phyloP scores from a whole-genome alignment of 192 early-diverging fungal species.

The Backusella luteola region DNA sequence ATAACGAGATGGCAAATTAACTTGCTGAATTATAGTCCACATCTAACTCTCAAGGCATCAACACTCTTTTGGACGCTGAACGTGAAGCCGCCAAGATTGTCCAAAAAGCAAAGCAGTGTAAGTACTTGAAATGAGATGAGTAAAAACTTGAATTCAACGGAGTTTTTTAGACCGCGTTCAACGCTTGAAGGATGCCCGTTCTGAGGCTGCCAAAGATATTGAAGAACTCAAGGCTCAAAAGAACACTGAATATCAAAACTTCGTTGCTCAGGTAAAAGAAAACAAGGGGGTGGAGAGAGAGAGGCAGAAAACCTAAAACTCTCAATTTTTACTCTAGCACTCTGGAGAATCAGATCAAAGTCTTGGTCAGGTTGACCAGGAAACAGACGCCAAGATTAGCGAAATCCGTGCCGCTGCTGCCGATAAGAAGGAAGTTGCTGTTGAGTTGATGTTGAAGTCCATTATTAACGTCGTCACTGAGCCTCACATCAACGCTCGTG shows the following conservation, averaged over 20 bases:
- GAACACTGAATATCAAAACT: slow-evolving; percentile 74
- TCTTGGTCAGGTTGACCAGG: slow-evolving; percentile 55
- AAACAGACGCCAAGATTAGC: slow-evolving; percentile 68
- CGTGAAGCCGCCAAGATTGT: slow-evolving; percentile 95
- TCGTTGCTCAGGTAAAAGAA: slow-evolving; percentile 62
- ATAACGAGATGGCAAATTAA: neutral
- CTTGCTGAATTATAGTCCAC: slow-evolving; percentile 17
- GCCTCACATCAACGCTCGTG: slow-evolving; percentile 52
- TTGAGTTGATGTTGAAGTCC: slow-evolving; percentile 64
- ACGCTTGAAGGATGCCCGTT: slow-evolving; percentile 91
- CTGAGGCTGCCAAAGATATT: slow-evolving; percentile 91
- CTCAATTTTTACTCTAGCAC: slow-evolving; percentile 44
- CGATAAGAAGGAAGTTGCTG: slow-evolving; percentile 64
- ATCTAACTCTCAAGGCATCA: slow-evolving; percentile 87
- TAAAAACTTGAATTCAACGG: no score
- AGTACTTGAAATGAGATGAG: slow-evolving; percentile 11
- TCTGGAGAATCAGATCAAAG: slow-evolving; percentile 67
- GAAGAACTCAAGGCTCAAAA: slow-evolving; percentile 82
- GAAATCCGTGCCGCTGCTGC: slow-evolving; percentile 59
- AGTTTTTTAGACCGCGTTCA: slow-evolving; percentile 75
- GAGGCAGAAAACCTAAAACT: neutral
- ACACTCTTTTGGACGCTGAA: slow-evolving; percentile 96
- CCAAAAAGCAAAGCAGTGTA: slow-evolving; percentile 87
- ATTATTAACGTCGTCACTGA: slow-evolving; percentile 68
- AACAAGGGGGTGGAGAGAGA: neutral